phyloP scores from a whole-genome alignment of 352 stramenopile genomes.

The Phytophthora macrochlamydospora region DNA sequence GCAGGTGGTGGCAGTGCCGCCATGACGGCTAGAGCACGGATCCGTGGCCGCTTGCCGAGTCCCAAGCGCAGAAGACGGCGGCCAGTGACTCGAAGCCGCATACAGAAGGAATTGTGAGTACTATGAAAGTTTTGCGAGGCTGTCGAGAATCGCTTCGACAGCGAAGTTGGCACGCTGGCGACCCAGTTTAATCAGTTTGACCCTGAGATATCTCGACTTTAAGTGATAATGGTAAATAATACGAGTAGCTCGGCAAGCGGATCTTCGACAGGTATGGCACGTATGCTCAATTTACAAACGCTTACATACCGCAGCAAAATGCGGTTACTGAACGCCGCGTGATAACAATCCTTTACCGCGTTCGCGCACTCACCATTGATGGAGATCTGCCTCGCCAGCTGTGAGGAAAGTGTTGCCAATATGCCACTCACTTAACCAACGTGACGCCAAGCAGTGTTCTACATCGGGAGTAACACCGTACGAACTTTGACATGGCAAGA shows the following conservation, averaged over 20 bases:
- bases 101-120: background rate
- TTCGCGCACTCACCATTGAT: background rate
- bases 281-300: constrained; percentile 4
- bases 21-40: too few species aligned
- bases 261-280: constrained; percentile 7
- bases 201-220: background rate
- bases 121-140: background rate
- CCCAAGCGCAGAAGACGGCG: too few species aligned
- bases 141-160: background rate
- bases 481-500: background rate
- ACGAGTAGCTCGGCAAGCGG: background rate
- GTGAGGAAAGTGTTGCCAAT: background rate
- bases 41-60: too few species aligned
- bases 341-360: background rate
- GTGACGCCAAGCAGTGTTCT: background rate
- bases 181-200: background rate
- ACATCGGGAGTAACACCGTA: background rate
- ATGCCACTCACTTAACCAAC: constrained; percentile 7
- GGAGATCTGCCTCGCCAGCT: background rate
- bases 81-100: too few species aligned
- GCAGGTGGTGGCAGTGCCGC: too few species aligned
- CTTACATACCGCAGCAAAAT: constrained; percentile 3
- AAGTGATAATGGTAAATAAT: background rate
- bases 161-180: background rate
- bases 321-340: background rate